Evolutionary conservation across 208 protist species (phyloP), one percentile per base, ranked within the genome.

Genomic region (Zelonia costaricensis): DNA sequence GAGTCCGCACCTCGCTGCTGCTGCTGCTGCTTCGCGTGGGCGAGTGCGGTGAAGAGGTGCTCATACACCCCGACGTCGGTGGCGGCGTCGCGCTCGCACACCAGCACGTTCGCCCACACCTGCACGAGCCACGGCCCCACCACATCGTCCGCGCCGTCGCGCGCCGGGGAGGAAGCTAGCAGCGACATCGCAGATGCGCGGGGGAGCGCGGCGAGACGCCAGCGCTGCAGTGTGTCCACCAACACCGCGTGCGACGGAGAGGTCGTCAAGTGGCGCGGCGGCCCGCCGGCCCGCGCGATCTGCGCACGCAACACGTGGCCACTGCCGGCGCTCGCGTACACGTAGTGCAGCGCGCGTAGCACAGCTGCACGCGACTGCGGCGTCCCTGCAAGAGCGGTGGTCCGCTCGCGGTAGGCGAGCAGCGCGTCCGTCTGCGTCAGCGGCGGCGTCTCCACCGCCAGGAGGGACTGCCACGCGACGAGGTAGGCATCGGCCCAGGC

Each of bases 21-120:
- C n/a, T 31, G 13, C 43, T 48, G 45, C 42, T 72, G 66, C 40
- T 53, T 57, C 25, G 44, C 56, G 16, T 54, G 58, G 23, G 57
- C 66, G 0, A 73, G 45, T 5, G 58, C 51, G 9, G 66, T 43
- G 45, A 62, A 66, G 5, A 61, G 40, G 4, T 73, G 48, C 13
- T 65, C 66, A 43, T 73, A 66, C 12, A 73, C 46, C 20, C 58
- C 66, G 12, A 65, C 58, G 25, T 73, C 57, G 0, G 66, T 66
- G 25, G 66, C 58, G 10, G 66, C 66, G 0, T 16, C 31, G 3
- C 51, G n/a, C 30, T 66, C 58, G 43, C 66, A 73, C 43, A 73
- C 35, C 38, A 73, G 15, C 0, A 66, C 58, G 22, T 66, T 62
- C 4, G 51, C 36, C 66, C 57, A 61, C 18, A 73, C 28, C 39